phyloP scores from a whole-genome alignment of 257 asterid species.

The Echites panduratus region DNA sequence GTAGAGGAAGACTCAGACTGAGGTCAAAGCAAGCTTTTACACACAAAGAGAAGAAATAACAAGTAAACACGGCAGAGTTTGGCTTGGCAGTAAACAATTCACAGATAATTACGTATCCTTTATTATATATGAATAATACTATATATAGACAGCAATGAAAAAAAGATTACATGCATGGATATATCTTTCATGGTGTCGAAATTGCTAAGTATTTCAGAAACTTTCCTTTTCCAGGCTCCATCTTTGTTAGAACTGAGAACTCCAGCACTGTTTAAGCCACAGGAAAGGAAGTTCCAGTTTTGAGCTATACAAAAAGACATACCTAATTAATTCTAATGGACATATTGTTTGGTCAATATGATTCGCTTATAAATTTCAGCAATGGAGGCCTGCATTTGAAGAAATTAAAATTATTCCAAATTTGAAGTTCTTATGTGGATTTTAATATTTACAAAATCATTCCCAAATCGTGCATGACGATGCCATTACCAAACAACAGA shows the following conservation, averaged over 20 bases:
- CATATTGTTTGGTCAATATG: no score
- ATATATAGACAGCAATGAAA: no score
- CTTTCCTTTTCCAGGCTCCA: background rate
- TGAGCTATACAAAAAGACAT: background rate
- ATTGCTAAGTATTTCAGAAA: background rate
- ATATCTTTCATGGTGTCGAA: background rate
- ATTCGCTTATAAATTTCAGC: background rate
- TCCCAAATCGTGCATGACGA: background rate
- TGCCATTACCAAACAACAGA: background rate
- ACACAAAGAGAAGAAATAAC: background rate
- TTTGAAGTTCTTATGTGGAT: background rate
- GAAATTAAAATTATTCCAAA: background rate
- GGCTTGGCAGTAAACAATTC: background rate
- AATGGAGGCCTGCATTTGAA: background rate
- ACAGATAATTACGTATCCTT: conserved; percentile 3
- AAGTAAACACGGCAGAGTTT: conserved; percentile 13
- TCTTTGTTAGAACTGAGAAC: background rate
- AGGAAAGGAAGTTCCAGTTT: background rate
- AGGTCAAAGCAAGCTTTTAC: background rate
- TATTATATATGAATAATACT: background rate
- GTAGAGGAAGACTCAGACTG: background rate
- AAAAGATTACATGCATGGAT: background rate
- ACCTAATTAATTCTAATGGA: background rate
- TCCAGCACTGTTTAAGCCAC: background rate
- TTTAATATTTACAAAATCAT: background rate